Conservation (phyloP, 2,329 filamentous ascomycete species). For the Diaporthe sp. region DNA sequence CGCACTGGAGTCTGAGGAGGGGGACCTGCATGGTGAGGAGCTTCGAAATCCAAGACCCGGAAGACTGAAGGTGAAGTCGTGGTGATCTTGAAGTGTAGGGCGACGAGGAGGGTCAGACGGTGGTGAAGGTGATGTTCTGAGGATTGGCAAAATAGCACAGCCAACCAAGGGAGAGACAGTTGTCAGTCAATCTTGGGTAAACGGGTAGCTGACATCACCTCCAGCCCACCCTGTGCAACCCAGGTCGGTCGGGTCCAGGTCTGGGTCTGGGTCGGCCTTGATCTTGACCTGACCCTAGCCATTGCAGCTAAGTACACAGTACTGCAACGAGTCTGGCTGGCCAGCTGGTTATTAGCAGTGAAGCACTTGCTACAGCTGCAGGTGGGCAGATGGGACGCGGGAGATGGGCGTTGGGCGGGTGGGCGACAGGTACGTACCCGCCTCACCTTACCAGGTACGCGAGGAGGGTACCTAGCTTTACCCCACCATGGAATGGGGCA, state of each 20-base stretch:
- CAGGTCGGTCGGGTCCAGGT: not conserved
- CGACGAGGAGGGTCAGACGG: not conserved
- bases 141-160: not conserved
- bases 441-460: not conserved
- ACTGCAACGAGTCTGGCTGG: not conserved
- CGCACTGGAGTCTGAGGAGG: conserved; percentile 87
- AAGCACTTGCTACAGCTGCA: not conserved
- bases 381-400: not conserved
- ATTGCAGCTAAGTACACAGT: not conserved
- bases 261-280: not conserved
- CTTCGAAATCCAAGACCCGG: not conserved
- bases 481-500: conserved; percentile 14
- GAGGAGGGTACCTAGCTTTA: not conserved
- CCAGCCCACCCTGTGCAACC: not conserved
- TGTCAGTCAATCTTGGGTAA: not conserved
- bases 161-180: conserved; percentile 7
- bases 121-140: not conserved
- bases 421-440: conserved; percentile 4
- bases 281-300: not conserved
- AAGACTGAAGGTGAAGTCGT: not conserved
- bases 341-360: not conserved
- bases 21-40: conserved; percentile 76
- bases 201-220: conserved; percentile 21
- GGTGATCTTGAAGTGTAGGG: not conserved
- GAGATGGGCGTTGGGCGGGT: not conserved